phyloP scores from a whole-genome alignment of 495 filamentous ascomycete species.

The Hypoxylon subgilvum region DNA sequence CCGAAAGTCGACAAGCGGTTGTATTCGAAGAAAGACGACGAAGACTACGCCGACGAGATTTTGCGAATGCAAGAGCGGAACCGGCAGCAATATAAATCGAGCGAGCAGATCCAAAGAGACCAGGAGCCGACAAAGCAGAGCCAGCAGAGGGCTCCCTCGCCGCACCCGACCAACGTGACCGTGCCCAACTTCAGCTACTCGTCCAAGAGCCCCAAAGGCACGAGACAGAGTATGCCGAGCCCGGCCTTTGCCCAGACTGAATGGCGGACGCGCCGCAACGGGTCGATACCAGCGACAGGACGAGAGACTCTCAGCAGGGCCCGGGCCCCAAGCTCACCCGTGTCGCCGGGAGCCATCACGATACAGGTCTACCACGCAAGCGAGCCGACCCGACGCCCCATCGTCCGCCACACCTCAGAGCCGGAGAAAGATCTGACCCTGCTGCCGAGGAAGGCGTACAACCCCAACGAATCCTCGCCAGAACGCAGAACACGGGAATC shows the following conservation, averaged over 20 bases:
- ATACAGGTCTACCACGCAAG: constrained; percentile 6
- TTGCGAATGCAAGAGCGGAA: constrained; percentile 18
- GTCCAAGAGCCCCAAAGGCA: constrained; percentile 6
- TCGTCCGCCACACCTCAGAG: constrained; percentile 1
- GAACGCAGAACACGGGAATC: neutral
- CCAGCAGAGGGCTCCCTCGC: neutral
- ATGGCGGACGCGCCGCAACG: neutral
- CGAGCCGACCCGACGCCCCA: constrained; percentile 4
- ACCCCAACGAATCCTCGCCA: neutral
- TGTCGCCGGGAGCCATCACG: constrained; percentile 1
- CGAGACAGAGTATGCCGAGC: neutral
- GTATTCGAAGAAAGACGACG: constrained; percentile 1
- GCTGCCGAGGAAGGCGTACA: neutral
- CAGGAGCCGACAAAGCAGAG: neutral
- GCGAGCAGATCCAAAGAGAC: neutral
- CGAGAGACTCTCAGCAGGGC: neutral
- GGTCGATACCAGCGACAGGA: neutral
- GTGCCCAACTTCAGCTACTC: constrained; percentile 18
- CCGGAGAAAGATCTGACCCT: neutral
- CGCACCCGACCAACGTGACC: neutral
- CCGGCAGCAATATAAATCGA: neutral
- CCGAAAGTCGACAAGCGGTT: constrained; percentile 25
- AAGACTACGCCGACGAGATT: constrained; percentile 17
- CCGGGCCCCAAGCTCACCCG: neutral
- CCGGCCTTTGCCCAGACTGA: neutral